Percentiles rank a stretch among this genome's conserved stretches.
Conservation (phyloP, 805 yeast genomes). For the Yarrowia yakushimensis region DNA sequence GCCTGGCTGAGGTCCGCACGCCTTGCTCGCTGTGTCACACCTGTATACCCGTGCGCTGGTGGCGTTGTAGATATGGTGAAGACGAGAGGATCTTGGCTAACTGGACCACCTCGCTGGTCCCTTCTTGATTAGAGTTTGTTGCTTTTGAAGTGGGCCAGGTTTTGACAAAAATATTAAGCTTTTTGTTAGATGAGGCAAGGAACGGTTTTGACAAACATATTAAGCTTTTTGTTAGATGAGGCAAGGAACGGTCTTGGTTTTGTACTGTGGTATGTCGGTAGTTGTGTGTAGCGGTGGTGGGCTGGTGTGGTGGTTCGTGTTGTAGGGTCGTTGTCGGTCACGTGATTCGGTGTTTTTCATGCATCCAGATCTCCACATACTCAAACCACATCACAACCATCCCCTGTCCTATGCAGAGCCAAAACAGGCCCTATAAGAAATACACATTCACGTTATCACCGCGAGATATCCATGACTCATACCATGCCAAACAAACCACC, state of each 20-base stretch:
- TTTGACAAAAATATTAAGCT: neutral
- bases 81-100: no score
- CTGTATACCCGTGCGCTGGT: no score
- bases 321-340: neutral
- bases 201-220: neutral
- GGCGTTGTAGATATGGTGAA: no score
- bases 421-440: neutral
- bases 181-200: neutral
- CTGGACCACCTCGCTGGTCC: neutral
- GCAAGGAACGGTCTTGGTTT: no score
- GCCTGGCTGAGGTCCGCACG: no score
- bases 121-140: neutral
- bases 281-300: neutral
- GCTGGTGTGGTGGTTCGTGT: no score
- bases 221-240: neutral
- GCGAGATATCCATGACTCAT: no score
- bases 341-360: neutral
- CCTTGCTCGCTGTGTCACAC: no score
- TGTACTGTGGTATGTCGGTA: no score
- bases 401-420: neutral
- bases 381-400: neutral
- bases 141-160: conserved; percentile 6
- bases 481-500: no score
- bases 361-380: neutral
- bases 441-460: no score